Conservation (phyloP, 495 filamentous ascomycete genomes). For the Trichoderma reesei region DNA sequence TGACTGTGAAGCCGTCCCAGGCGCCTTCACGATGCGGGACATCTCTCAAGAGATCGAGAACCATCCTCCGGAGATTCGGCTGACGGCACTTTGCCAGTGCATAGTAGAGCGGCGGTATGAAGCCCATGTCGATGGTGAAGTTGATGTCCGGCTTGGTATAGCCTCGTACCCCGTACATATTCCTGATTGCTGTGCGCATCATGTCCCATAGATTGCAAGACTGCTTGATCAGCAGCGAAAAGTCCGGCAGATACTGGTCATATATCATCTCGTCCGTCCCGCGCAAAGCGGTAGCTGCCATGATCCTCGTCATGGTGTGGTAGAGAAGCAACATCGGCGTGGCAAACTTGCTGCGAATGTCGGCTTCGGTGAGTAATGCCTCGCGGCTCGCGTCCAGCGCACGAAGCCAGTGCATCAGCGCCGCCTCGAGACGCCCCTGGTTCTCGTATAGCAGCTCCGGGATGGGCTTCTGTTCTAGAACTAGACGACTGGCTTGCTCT, state of each 20-base stretch:
- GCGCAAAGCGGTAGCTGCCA: slow-evolving; percentile 30
- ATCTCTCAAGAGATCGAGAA: slow-evolving; percentile 29
- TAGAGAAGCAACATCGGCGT: slow-evolving; percentile 31
- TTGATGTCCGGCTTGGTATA: slow-evolving; percentile 16
- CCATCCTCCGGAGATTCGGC: slow-evolving; percentile 32
- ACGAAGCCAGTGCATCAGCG: slow-evolving; percentile 19
- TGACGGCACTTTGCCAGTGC: slow-evolving; percentile 48
- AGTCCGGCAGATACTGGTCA: slow-evolving; percentile 31
- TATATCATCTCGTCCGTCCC: slow-evolving; percentile 28
- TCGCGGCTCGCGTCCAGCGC: slow-evolving; percentile 13
- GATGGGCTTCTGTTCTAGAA: not conserved
- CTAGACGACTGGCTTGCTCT: not conserved
- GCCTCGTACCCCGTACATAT: not conserved
- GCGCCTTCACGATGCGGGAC: slow-evolving; percentile 42
- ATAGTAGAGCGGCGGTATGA: slow-evolving; percentile 43
- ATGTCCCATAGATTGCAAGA: slow-evolving; percentile 22
- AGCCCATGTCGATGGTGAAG: slow-evolving; percentile 38
- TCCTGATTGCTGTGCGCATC: not conserved
- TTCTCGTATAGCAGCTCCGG: not conserved
- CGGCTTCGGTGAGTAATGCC: not conserved
- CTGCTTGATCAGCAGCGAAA: slow-evolving; percentile 26
- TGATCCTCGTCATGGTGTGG: slow-evolving; percentile 39
- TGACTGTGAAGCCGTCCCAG: slow-evolving; percentile 29
- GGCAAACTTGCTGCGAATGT: slow-evolving; percentile 10
- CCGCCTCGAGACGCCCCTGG: not conserved